Base-by-base conservation (phyloP, 257 asterid genomes). In the Jaltomata sinuosa region DNA sequence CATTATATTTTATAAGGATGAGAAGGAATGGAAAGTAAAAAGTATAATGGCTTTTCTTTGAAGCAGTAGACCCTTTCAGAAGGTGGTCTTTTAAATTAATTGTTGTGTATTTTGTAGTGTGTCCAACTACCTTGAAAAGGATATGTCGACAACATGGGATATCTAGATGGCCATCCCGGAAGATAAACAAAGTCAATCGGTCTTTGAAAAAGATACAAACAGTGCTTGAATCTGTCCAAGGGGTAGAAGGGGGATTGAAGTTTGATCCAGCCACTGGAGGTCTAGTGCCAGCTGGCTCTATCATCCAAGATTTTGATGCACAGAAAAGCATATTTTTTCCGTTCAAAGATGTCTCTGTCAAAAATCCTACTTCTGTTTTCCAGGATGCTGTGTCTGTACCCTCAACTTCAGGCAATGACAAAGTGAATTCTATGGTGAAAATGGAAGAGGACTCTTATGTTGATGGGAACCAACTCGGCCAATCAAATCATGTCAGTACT, bases 121-220 rank as follows among this genome's bases (percentile, higher is more conserved):
- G 98, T 87, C 98, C 97, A 21, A 94, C 99, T 38, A 95, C 99
- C n/a, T 93, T 95, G 53, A 95, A 95, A 90, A 90, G 97, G 90
- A 94, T 95, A 89, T 95, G 99, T 86, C 90, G 99, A 85, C 93
- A 90, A 67, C 94, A 95, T 81, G 98, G 98, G 80, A 95, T 95
- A 90, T 87, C 93, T 47, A 91, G 97, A 86, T 95, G 99, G 99
- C 99, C 99, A 82, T 94, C 96, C 71, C 96, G 98, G 85, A 93
- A 94, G 89, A 95, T 95, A 85, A 91, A 92, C 84, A 95, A 95
- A 87, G 99, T 93, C 22, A 92, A 93, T 87, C 95, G 97, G 50
- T 96, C 98, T 82, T 86, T 96, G 83, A 93, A 88, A 85, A 94
- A 96, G 87, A 91, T 96, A 65, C 97, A 91, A 62, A 87, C 91